Base-by-base conservation (phyloP, 23 red algal species). In the Agarophyton chilense region DNA sequence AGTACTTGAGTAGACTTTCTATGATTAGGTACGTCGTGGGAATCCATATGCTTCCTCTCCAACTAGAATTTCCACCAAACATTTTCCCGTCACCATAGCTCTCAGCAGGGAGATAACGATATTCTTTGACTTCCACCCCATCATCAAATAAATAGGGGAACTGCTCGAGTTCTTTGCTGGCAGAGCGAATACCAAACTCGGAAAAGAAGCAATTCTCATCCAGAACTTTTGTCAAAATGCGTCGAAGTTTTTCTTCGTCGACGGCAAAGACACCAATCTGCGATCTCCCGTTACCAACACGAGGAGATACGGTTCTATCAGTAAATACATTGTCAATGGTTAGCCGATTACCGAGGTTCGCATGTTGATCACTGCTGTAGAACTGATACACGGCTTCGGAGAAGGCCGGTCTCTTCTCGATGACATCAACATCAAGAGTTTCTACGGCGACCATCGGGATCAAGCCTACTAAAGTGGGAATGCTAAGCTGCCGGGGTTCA, bases 31-130 rank as follows among this genome's bases (percentile, higher is more conserved):
- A 58, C 22, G 55, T 58, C 29, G 55, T 17, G 22, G 55, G 55
- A 11, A 58, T 58, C 55, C 55, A 58, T 58, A 58, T 58, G 55
- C 55, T 58, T 58, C 55, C 55, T 58, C 55, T 58, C 55, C 55
- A 58, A 58, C 55, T 58, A 28, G 55, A 58, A 28, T 58, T 58
- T 4, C 55, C 55, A 11, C 55, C 55, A 58, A 58, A 58, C 55
- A 58, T 58, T 58, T 58, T 58, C 22, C 55, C 55, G 29, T 58
- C 55, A 28, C 55, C 55, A 28, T 58, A 58, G 22, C 55, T 58
- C 22, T 58, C 55, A 21, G 55, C 55, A 3, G 55, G 55, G 55
- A 58, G 55, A 28, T 58, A 58, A 28, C 55, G 55, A 28, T 58
- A 58, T 28, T 58, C 55, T 11, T 58, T 58, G 5, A 28, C 55